Evolutionary conservation across 768 basidiomycete species (phyloP).

Genomic region (Leccinum variicolor): DNA sequence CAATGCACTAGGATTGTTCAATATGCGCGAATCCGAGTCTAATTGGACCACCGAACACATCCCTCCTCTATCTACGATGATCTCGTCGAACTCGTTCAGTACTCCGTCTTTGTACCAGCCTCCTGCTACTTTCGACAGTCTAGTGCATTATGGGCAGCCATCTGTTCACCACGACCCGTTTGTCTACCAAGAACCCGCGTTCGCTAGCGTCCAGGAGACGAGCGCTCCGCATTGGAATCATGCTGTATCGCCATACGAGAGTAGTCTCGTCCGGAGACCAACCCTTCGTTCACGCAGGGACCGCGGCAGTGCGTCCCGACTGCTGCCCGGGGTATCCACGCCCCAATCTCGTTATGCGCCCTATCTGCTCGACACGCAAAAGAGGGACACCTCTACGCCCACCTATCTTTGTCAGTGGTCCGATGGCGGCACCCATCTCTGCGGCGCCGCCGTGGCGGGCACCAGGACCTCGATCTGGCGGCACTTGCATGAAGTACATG

Average conservation of each 20-base stretch:
- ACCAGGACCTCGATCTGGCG: constrained; percentile 10
- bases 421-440: not conserved
- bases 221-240: too few relatives aligned
- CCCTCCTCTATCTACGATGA: not conserved
- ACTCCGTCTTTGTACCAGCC: not conserved
- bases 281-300: not conserved
- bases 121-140: not conserved
- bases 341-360: not conserved
- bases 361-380: not conserved
- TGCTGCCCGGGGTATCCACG: not conserved
- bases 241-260: not conserved
- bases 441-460: not conserved
- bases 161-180: not conserved
- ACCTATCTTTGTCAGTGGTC: constrained; percentile 14
- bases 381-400: not conserved
- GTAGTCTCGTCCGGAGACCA: not conserved
- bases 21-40: too few relatives aligned
- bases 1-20: too few relatives aligned
- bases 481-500: constrained; percentile 13
- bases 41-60: not conserved
- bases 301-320: not conserved
- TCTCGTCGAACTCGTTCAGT: not conserved
- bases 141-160: not conserved
- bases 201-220: not conserved
- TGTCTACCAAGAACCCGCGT: not conserved